Evolutionary conservation across 192 early-diverging fungal species (phyloP), one percentile per base, ranked within the genome.

Genomic region (Podila clonocystis): DNA sequence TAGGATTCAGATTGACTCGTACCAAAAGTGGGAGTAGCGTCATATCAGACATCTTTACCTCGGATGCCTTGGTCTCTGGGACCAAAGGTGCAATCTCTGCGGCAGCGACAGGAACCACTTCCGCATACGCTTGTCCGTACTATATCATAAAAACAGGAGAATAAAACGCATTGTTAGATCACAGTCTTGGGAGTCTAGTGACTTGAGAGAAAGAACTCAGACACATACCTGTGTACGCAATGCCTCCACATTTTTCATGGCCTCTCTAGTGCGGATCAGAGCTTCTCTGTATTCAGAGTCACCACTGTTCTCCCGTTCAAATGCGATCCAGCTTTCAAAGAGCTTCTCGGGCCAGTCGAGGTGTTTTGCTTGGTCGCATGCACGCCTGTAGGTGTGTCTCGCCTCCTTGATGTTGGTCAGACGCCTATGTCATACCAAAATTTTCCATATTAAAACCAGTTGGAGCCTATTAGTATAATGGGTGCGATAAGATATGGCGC

Each of bases 331-430:
- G 41, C 65, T 65, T 13, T 80, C 77, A 30, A 73, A 55, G 1
- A 73, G 48, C 28, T 72, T 80, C 24, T 80, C 77, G 22, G 77
- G 77, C 70, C 71, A 80, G 24, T 80, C 77, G 55, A 80, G 31
- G 26, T 62, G 41, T 6, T 68, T 62, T 13, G 77, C 65, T 13
- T 17, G 12, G 8, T 60, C 52, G 29, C 70, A 68, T 28, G 77
- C 70, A 9, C 67, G 70, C 4, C 2, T 20, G 34, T 57, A 80
- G 26, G 72, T 24, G 38, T 57, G 57, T n/a, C 75, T 63, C n/a
- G 70, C 75, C 12, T 60, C 68, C 33, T 78, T 78, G 0, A 8
- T 9, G 29, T 66, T 70, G 13, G 55, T 24, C 45, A 78, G 11
- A 5, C 57, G 59, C 64, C 75, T 78, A 57, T 22, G 29, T 19